These are phyloP conservation scores for Podospora pseudocomata DNA, from an alignment of 495 filamentous ascomycete genomes.

Conservation along the genomic window DNA sequence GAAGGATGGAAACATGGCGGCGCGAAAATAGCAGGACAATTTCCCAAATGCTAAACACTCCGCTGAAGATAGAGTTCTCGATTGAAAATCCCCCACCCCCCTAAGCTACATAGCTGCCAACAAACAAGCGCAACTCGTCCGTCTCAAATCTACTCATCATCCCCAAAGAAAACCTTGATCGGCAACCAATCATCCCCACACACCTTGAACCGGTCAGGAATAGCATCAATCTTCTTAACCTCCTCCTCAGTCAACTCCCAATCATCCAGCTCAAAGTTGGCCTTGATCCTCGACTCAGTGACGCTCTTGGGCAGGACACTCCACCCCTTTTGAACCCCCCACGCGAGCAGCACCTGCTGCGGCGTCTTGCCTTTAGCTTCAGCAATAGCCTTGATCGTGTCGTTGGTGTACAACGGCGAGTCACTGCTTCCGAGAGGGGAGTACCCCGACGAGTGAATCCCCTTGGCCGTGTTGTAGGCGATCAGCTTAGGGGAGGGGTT, in stretches of 20 bases:
- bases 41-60: no score
- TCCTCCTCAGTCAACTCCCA: conserved; percentile 64
- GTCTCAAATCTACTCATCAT: conserved; percentile 54
- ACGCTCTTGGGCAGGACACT: conserved; percentile 70
- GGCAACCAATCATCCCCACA: conserved; percentile 68
- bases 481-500: conserved; percentile 76
- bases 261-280: conserved; percentile 60
- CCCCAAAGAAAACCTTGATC: conserved; percentile 81
- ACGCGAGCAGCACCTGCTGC: conserved; percentile 64
- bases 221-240: conserved; percentile 56
- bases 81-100: no score
- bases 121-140: background rate
- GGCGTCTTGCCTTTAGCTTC: conserved; percentile 63
- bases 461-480: conserved; percentile 63
- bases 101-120: no score
- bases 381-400: conserved; percentile 56
- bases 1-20: no score
- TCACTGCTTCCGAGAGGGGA: conserved; percentile 59
- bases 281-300: conserved; percentile 58
- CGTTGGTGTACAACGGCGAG: conserved; percentile 58
- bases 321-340: conserved; percentile 70
- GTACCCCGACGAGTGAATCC: conserved; percentile 67
- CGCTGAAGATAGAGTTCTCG: no score
- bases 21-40: no score
- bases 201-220: conserved; percentile 71